Evolutionary conservation across 495 filamentous ascomycete genomes (phyloP), one percentile per base, ranked within the genome.

Genomic region (Penicillium waksmanii): DNA sequence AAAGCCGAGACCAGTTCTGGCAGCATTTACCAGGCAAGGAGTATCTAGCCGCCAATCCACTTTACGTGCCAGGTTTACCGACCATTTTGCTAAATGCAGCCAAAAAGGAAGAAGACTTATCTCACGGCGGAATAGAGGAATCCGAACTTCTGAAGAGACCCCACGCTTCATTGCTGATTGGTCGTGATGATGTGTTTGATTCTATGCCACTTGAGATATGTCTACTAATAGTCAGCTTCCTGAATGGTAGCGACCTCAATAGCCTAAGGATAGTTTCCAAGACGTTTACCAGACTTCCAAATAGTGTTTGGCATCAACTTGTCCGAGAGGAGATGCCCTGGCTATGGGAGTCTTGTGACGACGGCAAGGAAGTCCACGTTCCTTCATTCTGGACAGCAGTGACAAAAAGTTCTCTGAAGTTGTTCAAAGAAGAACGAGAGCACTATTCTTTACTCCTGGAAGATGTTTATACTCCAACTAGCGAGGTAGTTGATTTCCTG

Each of bases 291-390:
- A 49, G 69, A 7, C 57, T 77, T 0, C 74, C 70, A 2, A 62
- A 60, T 2, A 17, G 12, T 31, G 36, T 77, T 2, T 77, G 66
- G 60, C 58, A 63, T 13, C 46, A 47, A 21, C 63, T 72, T 6
- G 38, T 73, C 15, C 55, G 54, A 4, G 38, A 62, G 47, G 70
- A 76, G 19, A 72, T 73, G 70, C 72, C 70, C 0, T 76, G 66
- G 66, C 42, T 75, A 12, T 73, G 64, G 62, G 74, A 77, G 62
- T 63, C 62, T 0, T 67, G 62, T 57, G 57, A 63, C 4, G 54
- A 58, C 27, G 23, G 33, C 12, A 60, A 62, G 40, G n/a, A 40
- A 11, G 50, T n/a, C 11, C 49, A 58, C 7, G 18, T 10, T 5
- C 61, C 52, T 52, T 53, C 43, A n/a, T 13, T 46, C 35, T 69